Conservation (phyloP, 371 early-diverging fungal species). For the Aphelidium insulamus region DNA sequence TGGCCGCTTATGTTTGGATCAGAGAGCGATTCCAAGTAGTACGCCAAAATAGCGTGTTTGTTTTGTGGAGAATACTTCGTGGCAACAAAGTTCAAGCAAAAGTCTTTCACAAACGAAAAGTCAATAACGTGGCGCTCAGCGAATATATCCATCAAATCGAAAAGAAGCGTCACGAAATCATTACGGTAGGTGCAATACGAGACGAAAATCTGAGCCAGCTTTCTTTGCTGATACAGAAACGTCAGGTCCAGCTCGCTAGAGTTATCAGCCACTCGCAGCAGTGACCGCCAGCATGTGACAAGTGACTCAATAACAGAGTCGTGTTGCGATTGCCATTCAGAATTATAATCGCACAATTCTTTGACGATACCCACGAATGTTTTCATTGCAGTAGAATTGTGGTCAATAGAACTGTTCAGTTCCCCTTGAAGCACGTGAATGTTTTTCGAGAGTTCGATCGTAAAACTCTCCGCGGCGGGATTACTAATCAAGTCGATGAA, state of each 20-base stretch:
- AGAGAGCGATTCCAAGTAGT: constrained; percentile 36
- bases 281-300: constrained; percentile 28
- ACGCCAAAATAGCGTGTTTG: constrained; percentile 37
- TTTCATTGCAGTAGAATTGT: no score
- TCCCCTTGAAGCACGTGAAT: not conserved
- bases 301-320: constrained; percentile 23
- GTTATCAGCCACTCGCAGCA: no score
- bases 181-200: constrained; percentile 28
- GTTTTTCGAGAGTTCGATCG: not conserved
- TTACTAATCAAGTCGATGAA: constrained; percentile 50
- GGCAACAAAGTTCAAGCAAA: constrained; percentile 42
- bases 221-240: no score
- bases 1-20: constrained; percentile 10
- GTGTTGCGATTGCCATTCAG: constrained; percentile 30
- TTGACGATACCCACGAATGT: no score
- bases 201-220: constrained; percentile 45
- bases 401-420: no score
- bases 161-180: constrained; percentile 40
- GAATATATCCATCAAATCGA: constrained; percentile 55
- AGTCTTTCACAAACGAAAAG: constrained; percentile 36
- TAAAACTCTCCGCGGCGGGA: constrained; percentile 24
- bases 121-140: constrained; percentile 43
- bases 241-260: no score
- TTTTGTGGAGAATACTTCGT: constrained; percentile 22
- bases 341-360: constrained; percentile 24